Evolutionary conservation across 768 basidiomycete genomes (phyloP).

Genomic region (Panus rudis): DNA sequence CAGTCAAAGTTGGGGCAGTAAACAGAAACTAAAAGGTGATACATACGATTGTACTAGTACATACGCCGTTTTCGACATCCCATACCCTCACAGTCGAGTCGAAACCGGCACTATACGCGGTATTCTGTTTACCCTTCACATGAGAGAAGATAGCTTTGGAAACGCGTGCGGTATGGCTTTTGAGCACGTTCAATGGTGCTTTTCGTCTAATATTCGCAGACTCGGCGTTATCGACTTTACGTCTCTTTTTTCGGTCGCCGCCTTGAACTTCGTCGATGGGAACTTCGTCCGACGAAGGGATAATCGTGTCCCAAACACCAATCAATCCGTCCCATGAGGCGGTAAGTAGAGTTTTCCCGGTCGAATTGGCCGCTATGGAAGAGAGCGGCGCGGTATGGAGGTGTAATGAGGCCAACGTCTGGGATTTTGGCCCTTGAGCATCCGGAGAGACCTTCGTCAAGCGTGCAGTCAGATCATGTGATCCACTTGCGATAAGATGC

Average conservation of each 20-base stretch:
- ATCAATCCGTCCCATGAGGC: constrained; percentile 85
- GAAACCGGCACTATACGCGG: constrained; percentile 75
- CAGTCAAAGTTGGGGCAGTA: background rate
- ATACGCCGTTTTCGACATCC: constrained; percentile 78
- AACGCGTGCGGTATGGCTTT: constrained; percentile 78
- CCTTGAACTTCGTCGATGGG: constrained; percentile 26
- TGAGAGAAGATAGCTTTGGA: constrained; percentile 60
- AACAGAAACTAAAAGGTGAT: constrained; percentile 1
- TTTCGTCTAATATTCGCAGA: constrained; percentile 43
- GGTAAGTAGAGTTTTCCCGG: constrained; percentile 66
- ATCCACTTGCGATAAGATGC: constrained; percentile 55
- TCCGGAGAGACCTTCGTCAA: constrained; percentile 33
- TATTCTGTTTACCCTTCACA: constrained; percentile 19
- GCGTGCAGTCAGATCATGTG: constrained; percentile 72
- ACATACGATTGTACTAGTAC: constrained; percentile 62
- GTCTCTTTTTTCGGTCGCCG: constrained; percentile 51
- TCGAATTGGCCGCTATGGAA: constrained; percentile 48
- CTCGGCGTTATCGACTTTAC: constrained; percentile 38
- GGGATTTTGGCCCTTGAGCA: constrained; percentile 5
- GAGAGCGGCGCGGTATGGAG: constrained; percentile 81
- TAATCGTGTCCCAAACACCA: constrained; percentile 68
- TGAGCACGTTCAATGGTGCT: constrained; percentile 66
- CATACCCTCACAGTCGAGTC: constrained; percentile 87
- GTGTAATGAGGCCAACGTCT: constrained; percentile 60
- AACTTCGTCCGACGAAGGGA: constrained; percentile 62